Conservation (phyloP, 2,329 filamentous ascomycete species). For the Penicillium sp. region DNA sequence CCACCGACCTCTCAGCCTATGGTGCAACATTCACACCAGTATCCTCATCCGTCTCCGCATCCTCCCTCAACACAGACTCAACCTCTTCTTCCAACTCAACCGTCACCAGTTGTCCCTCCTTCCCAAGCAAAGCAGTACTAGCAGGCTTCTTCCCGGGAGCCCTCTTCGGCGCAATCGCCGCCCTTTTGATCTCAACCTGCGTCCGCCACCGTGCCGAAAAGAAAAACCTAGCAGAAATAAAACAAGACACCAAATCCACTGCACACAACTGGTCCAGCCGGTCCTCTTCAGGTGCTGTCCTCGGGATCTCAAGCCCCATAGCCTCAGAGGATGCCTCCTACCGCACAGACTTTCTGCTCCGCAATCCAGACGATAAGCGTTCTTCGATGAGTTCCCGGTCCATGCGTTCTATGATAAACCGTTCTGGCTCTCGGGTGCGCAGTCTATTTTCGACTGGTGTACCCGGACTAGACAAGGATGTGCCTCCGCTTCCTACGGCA, state of each 20-base stretch:
- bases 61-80: conserved; percentile 10
- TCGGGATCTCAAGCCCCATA: conserved; percentile 47
- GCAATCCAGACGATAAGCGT: conserved; percentile 16
- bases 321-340: conserved; percentile 43
- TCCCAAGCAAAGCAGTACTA: conserved; percentile 43
- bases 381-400: conserved; percentile 31
- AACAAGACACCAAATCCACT: conserved; percentile 24
- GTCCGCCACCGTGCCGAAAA: conserved; percentile 29
- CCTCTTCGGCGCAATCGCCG: conserved; percentile 49
- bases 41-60: conserved; percentile 19
- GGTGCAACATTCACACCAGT: conserved; percentile 24
- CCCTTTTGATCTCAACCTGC: conserved; percentile 52
- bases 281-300: conserved; percentile 32
- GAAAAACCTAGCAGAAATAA: conserved; percentile 15
- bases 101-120: conserved; percentile 35
- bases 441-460: conserved; percentile 34
- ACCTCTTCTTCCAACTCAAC: not conserved
- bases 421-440: conserved; percentile 38
- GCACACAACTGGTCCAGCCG: conserved; percentile 31
- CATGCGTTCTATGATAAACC: conserved; percentile 34
- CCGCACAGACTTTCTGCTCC: conserved; percentile 47
- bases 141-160: conserved; percentile 51
- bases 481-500: conserved; percentile 17
- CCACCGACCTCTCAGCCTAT: conserved; percentile 15
- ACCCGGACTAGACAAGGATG: conserved; percentile 23